phyloP scores from a whole-genome alignment of 257 asterid species.

The Lantana camara region DNA sequence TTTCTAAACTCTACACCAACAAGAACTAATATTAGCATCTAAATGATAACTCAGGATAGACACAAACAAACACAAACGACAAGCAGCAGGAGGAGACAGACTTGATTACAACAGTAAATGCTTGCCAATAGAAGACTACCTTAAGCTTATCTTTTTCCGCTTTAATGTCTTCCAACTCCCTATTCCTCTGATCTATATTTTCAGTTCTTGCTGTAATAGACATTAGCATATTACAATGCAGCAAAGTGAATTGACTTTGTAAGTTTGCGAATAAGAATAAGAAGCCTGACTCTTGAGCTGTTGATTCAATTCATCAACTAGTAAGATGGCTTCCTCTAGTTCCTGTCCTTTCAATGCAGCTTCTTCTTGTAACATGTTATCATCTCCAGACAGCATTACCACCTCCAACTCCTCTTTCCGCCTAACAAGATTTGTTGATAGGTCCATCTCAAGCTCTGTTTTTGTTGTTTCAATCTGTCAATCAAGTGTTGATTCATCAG shows the following conservation, averaged over 20 bases:
- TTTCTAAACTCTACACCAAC: slow-evolving; percentile 67
- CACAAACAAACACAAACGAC: not conserved
- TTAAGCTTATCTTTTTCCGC: slow-evolving; percentile 66
- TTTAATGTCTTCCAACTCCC: slow-evolving; percentile 68
- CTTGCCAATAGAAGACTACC: slow-evolving; percentile 49
- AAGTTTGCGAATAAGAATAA: slow-evolving; percentile 21
- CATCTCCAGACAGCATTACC: slow-evolving; percentile 66
- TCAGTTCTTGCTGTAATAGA: slow-evolving; percentile 61
- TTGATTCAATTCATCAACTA: slow-evolving; percentile 60
- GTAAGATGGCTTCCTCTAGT: slow-evolving; percentile 56
- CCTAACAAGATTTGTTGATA: slow-evolving; percentile 91
- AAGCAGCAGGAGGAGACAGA: no score
- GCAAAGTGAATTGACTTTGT: slow-evolving; percentile 6
- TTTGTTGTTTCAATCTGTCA: slow-evolving; percentile 87
- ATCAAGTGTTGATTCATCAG: slow-evolving; percentile 19
- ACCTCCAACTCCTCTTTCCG: slow-evolving; percentile 96
- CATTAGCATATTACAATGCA: slow-evolving; percentile 8
- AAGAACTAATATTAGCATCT: slow-evolving; percentile 31
- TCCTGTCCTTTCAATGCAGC: slow-evolving; percentile 88
- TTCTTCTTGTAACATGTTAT: slow-evolving; percentile 66
- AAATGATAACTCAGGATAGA: slow-evolving; percentile 27
- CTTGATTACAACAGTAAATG: no score
- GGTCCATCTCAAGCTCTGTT: slow-evolving; percentile 96
- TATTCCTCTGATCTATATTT: slow-evolving; percentile 55
- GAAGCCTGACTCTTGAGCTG: slow-evolving; percentile 71